Conservation (phyloP, 345 rosid genomes). For the Kernera saxatilis region DNA sequence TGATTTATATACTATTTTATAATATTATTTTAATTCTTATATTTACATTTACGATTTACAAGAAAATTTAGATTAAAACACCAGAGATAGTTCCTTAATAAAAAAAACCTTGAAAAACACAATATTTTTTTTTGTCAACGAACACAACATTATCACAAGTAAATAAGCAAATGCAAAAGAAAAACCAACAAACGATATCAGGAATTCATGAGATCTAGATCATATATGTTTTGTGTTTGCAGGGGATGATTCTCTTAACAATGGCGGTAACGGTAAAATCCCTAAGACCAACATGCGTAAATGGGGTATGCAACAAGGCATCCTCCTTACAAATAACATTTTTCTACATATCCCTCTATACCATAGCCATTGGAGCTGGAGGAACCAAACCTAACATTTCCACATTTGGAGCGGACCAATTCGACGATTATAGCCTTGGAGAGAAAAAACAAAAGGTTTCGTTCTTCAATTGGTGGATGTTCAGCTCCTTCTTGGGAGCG, state of each 20-base stretch:
- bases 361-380: conserved; percentile 75
- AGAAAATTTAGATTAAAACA: background rate
- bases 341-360: conserved; percentile 72
- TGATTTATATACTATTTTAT: too few species aligned
- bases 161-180: background rate
- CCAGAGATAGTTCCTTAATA: background rate
- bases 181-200: background rate
- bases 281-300: conserved; percentile 53
- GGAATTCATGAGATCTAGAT: background rate
- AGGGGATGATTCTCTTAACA: conserved; percentile 90
- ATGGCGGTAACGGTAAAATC: conserved; percentile 63
- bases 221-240: background rate
- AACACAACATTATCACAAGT: background rate
- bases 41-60: background rate
- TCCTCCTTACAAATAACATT: conserved; percentile 53
- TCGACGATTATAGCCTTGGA: conserved; percentile 51
- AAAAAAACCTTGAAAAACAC: background rate
- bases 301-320: conserved; percentile 75
- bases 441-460: conserved; percentile 72
- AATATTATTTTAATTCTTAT: background rate
- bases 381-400: conserved; percentile 95
- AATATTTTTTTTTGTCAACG: too few species aligned
- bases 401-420: conserved; percentile 95
- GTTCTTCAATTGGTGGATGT: conserved; percentile 98
- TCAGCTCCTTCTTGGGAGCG: conserved; percentile 77